Evolutionary conservation across 2,329 filamentous ascomycete species (phyloP).

Genomic region (Leptographium procerum): DNA sequence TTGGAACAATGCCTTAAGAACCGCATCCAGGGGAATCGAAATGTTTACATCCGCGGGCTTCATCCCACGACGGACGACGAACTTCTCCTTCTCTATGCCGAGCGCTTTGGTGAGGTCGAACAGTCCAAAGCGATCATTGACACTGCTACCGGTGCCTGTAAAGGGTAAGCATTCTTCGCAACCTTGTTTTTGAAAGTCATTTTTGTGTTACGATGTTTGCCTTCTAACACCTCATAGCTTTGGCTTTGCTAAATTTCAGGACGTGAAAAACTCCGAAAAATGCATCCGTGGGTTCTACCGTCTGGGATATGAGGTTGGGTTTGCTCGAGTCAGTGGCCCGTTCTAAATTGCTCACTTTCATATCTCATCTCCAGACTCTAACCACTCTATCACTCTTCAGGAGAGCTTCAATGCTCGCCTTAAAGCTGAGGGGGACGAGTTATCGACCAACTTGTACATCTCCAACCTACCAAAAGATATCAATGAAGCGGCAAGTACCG

Average conservation of each 20-base stretch:
- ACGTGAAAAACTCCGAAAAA: slow-evolving; percentile 78
- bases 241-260: slow-evolving; percentile 91
- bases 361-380: not conserved
- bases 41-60: slow-evolving; percentile 95
- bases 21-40: slow-evolving; percentile 80
- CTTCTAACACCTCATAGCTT: slow-evolving; percentile 48
- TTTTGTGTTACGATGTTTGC: not conserved
- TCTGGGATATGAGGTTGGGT: slow-evolving; percentile 93
- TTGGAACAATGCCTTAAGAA: slow-evolving; percentile 93
- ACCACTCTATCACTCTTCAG: slow-evolving; percentile 32
- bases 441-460: slow-evolving; percentile 92
- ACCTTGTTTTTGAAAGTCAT: not conserved
- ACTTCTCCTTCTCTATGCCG: slow-evolving; percentile 68
- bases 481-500: slow-evolving; percentile 67
- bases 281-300: slow-evolving; percentile 94
- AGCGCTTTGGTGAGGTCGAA: slow-evolving; percentile 85
- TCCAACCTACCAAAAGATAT: slow-evolving; percentile 89
- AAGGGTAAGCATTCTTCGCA: slow-evolving; percentile 58
- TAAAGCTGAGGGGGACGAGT: slow-evolving; percentile 84
- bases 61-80: slow-evolving; percentile 93
- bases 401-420: slow-evolving; percentile 98
- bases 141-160: slow-evolving; percentile 83
- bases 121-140: slow-evolving; percentile 99
- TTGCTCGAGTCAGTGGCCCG: slow-evolving; percentile 60
- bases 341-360: too few species aligned